Evolutionary conservation across 192 early-diverging fungal species (phyloP).

Genomic region (Radiomyces spectabilis): DNA sequence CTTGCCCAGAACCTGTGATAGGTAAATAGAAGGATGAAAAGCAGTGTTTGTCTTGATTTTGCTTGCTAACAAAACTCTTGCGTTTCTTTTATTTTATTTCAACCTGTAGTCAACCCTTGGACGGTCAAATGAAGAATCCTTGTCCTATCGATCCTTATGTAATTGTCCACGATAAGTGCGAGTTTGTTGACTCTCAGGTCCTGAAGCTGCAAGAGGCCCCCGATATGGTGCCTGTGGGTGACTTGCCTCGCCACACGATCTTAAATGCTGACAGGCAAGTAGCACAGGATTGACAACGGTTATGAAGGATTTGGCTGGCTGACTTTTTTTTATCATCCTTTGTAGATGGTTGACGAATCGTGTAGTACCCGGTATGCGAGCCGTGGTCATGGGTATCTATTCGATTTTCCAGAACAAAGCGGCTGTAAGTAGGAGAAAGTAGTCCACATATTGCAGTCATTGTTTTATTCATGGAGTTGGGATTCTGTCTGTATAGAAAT

Average conservation of each 20-base stretch:
- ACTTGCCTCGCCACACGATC: constrained; percentile 91
- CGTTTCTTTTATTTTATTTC: not conserved
- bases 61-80: not conserved
- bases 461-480: not conserved
- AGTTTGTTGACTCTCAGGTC: constrained; percentile 94
- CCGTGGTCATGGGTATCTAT: constrained; percentile 91
- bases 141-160: constrained; percentile 84
- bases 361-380: constrained; percentile 91
- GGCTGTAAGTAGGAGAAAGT: constrained; percentile 16
- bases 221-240: constrained; percentile 96
- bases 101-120: constrained; percentile 2
- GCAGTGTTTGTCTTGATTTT: not conserved
- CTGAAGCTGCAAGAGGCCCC: constrained; percentile 97
- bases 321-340: not conserved
- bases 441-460: not conserved
- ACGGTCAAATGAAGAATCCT: constrained; percentile 16
- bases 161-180: constrained; percentile 91
- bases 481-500: too few species aligned
- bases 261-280: constrained; percentile 78
- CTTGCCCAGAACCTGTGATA: constrained; percentile 85
- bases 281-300: not conserved
- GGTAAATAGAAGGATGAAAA: constrained; percentile 35
- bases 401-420: constrained; percentile 82
- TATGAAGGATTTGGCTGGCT: not conserved
- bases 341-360: constrained; percentile 70